Conservation (phyloP, 768 basidiomycete genomes). For the Mrakia hoshinonis region DNA sequence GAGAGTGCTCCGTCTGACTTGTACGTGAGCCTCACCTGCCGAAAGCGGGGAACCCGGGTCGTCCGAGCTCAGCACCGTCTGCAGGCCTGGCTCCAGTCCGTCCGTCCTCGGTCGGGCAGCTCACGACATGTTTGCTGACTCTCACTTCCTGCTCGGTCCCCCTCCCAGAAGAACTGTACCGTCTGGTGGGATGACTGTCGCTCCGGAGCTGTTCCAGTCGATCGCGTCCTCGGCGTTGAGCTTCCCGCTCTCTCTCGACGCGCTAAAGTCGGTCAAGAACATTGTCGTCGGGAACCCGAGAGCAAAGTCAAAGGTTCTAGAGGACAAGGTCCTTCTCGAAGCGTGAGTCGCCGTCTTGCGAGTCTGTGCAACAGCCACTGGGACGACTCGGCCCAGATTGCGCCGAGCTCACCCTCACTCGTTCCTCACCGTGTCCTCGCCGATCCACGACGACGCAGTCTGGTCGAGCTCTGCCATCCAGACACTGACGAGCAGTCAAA, state of each 20-base stretch:
- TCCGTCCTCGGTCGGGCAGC: no score
- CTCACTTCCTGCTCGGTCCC: no score
- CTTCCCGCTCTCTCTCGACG: neutral
- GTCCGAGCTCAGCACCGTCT: no score
- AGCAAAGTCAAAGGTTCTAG: neutral
- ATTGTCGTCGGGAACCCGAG: neutral
- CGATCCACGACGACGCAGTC: neutral
- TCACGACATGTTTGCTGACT: no score
- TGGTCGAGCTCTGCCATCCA: neutral
- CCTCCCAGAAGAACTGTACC: no score
- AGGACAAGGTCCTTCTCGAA: neutral
- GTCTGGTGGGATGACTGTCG: neutral
- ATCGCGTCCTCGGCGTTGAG: neutral
- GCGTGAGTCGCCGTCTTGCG: neutral
- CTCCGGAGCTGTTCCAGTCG: neutral
- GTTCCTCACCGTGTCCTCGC: neutral
- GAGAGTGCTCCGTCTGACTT: no score
- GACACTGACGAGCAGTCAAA: neutral
- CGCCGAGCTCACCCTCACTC: neutral
- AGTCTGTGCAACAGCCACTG: neutral
- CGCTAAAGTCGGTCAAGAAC: slow-evolving; percentile 7
- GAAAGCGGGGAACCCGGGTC: no score
- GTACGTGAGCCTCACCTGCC: no score
- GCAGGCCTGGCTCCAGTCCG: no score
- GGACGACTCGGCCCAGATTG: neutral